Evolutionary conservation across 2,329 filamentous ascomycete species (phyloP), one percentile per base, ranked within the genome.

Genomic region (Pseudonectria foliicola): DNA sequence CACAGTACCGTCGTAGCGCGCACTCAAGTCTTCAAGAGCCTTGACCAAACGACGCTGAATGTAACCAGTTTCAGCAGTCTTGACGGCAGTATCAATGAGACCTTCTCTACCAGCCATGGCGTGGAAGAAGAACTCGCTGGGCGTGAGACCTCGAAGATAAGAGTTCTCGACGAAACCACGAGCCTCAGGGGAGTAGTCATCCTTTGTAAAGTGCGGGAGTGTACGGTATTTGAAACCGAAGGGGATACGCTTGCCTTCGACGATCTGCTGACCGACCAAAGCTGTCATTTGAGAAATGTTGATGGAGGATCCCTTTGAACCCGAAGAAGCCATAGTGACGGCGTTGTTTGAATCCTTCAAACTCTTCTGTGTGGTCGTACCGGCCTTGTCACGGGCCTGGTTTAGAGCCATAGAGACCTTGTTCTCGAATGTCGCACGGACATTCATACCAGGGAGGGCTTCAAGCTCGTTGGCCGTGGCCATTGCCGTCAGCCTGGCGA

Each of bases 241-340:
- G 1, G 92, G 92, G 68, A 98, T 95, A 70, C 92, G 92, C 66
- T 95, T 95, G 54, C 92, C 93, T 67, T 98, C 92, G 7, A 98
- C 88, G 46, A 93, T 94, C 60, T 98, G 93, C 60, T 98, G 92
- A 47, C 93, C 92, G 40, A 99, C 93, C 45, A 96, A 77, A 16
- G 92, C 92, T 43, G 89, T 93, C 92, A 99, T 98, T 64, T 99
- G 92, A 12, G 93, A 95, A 52, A 99, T 96, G 61, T 99, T 99
- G 71, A 98, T 96, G 10, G 87, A 90, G 3, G 92, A 96, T 60
- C 92, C 92, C 71, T 99, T 99, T 49, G 93, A 98, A 54, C 92
- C 92, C 39, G 92, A 95, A 34, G 82, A 80, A 41, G 93, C 88
- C 85, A 96, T 99, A 56, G 88, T 86, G 35, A 94, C 87, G 33